These are phyloP conservation scores for Bothriochloa decipiens DNA, from an alignment of 176 grass and related monocot genomes.

Conservation along the genomic window DNA sequence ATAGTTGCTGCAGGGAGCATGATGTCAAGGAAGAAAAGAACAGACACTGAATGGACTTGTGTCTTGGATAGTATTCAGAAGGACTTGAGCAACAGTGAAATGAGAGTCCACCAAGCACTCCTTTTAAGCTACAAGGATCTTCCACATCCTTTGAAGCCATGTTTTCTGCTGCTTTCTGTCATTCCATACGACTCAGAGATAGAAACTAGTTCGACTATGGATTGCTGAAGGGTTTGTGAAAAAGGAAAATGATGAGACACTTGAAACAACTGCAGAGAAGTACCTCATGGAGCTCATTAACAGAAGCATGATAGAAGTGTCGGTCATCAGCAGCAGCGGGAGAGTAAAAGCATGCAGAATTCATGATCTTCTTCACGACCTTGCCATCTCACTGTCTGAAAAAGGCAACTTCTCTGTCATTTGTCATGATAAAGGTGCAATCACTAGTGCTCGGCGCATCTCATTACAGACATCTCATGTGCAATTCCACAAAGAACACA, in stretches of 20 bases:
- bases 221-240: conserved; percentile 56
- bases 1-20: conserved; percentile 48
- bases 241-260: conserved; percentile 37
- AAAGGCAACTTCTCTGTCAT: conserved; percentile 40
- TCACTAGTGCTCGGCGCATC: conserved; percentile 14
- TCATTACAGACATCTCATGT: conserved; percentile 29
- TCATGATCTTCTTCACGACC: conserved; percentile 50
- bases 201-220: conserved; percentile 54
- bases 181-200: conserved; percentile 42
- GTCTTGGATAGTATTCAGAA: conserved; percentile 46
- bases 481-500: conserved; percentile 31
- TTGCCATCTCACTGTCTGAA: conserved; percentile 41
- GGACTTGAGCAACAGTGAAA: conserved; percentile 27
- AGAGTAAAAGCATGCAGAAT: conserved; percentile 49
- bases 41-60: conserved; percentile 31
- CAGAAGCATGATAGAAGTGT: conserved; percentile 46
- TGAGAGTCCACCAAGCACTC: conserved; percentile 37
- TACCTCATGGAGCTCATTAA: conserved; percentile 57
- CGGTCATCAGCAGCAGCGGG: conserved; percentile 17
- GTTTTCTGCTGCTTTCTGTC: conserved; percentile 53
- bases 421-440: conserved; percentile 5
- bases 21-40: conserved; percentile 39
- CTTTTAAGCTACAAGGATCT: conserved; percentile 47
- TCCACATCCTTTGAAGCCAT: conserved; percentile 46
- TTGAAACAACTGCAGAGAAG: conserved; percentile 55